Percentiles rank a stretch among this genome's conserved stretches.
Evolutionary conservation across 1,284 basidiomycete species (phyloP).

Genomic region (Ustilago curta): DNA sequence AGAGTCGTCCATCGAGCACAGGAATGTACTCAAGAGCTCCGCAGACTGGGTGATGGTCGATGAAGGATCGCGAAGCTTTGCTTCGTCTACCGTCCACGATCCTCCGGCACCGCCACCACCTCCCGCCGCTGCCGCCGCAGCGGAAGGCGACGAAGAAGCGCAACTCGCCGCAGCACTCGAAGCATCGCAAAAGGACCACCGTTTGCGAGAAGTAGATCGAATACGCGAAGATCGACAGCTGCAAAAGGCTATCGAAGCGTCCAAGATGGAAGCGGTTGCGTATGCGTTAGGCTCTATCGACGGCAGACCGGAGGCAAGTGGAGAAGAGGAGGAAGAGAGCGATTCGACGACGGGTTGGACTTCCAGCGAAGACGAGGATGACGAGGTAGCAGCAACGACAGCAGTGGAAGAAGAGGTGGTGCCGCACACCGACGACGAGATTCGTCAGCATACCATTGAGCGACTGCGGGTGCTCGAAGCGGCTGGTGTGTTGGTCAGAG

Average conservation of each 20-base stretch:
- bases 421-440: constrained; percentile 71
- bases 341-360: constrained; percentile 72
- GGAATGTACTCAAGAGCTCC: constrained; percentile 11
- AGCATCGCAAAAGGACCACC: constrained; percentile 36
- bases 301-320: constrained; percentile 12
- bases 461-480: constrained; percentile 84
- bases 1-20: constrained; percentile 19
- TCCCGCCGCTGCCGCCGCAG: neutral
- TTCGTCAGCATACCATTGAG: constrained; percentile 79
- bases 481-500: constrained; percentile 83
- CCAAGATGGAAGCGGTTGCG: constrained; percentile 49
- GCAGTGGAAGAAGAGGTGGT: constrained; percentile 34
- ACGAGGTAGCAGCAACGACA: constrained; percentile 22
- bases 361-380: constrained; percentile 72
- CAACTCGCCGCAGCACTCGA: constrained; percentile 32
- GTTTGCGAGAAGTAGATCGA: constrained; percentile 21
- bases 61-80: constrained; percentile 20
- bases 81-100: constrained; percentile 38
- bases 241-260: constrained; percentile 50
- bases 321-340: constrained; percentile 63
- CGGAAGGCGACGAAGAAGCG: constrained; percentile 31
- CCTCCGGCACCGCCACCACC: constrained; percentile 21
- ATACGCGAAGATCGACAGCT: constrained; percentile 45
- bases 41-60: constrained; percentile 46
- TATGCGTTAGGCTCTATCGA: constrained; percentile 38